These are phyloP conservation scores for Larix sibirica DNA, from an alignment of 83 land plant species.

Conservation along the genomic window DNA sequence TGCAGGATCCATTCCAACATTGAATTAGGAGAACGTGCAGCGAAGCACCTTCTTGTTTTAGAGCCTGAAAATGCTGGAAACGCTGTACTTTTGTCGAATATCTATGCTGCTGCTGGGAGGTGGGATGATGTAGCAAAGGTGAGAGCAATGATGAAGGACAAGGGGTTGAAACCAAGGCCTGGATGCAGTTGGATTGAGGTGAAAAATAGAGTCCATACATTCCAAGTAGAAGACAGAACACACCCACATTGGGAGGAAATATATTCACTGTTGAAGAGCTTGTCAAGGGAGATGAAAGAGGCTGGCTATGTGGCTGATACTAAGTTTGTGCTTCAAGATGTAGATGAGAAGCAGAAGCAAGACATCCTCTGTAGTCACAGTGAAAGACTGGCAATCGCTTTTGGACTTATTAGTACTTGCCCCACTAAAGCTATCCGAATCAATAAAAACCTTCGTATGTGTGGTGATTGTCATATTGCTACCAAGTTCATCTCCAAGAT, in stretches of 20 bases:
- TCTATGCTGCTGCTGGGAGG: background rate
- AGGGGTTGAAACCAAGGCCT: background rate
- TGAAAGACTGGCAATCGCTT: constrained; percentile 9
- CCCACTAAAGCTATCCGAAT: background rate
- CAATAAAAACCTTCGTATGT: constrained; percentile 13
- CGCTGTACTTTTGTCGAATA: background rate
- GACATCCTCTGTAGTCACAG: background rate
- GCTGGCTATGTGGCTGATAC: background rate
- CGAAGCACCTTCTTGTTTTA: background rate
- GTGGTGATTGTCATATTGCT: constrained; percentile 13
- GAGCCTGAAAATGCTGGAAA: constrained; percentile 4
- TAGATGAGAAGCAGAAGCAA: background rate
- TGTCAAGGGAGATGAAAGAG: background rate
- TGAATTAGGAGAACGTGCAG: constrained; percentile 1
- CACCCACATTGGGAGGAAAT: constrained; percentile 5
- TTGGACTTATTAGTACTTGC: constrained; percentile 1
- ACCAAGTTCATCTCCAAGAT: constrained; percentile 11
- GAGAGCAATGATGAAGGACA: constrained; percentile 1
- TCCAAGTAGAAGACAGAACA: constrained; percentile 9
- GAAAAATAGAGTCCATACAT: background rate
- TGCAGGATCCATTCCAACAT: constrained; percentile 9
- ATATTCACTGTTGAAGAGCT: background rate
- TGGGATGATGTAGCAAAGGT: constrained; percentile 9
- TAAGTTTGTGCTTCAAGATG: background rate
- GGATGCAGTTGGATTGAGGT: constrained; percentile 9